phyloP scores from a whole-genome alignment of 2,329 filamentous ascomycete genomes.

The Lithohypha guttulata region DNA sequence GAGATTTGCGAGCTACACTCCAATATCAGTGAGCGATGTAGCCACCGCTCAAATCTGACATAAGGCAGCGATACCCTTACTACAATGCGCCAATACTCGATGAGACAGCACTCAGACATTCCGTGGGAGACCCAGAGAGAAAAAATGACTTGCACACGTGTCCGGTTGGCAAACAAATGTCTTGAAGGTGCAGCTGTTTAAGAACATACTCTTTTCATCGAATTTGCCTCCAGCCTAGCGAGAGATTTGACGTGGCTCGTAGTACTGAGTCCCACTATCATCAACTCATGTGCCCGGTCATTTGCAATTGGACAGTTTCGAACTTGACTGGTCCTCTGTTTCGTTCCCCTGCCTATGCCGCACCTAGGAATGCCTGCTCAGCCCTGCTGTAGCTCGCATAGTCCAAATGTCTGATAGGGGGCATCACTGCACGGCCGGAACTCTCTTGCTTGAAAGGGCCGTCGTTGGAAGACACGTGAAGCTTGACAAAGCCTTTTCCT shows the following conservation, averaged over 20 bases:
- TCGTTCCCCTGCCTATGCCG: not conserved
- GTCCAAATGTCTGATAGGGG: no score
- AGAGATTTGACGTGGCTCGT: slow-evolving; percentile 9
- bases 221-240: slow-evolving; percentile 2
- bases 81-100: no score
- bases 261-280: not conserved
- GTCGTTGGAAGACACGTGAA: no score
- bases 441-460: not conserved
- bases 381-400: no score
- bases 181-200: slow-evolving; percentile 2
- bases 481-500: not conserved
- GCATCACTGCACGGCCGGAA: not conserved
- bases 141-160: slow-evolving; percentile 5
- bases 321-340: slow-evolving; percentile 6
- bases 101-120: slow-evolving; percentile 1
- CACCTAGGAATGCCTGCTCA: not conserved
- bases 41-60: no score
- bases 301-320: slow-evolving; percentile 5
- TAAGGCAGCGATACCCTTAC: no score
- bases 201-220: not conserved
- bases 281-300: not conserved
- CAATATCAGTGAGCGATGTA: no score
- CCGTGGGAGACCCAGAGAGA: not conserved
- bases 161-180: slow-evolving; percentile 10
- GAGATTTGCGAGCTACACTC: not conserved